phyloP scores from a whole-genome alignment of 805 yeast species.

The Candida pseudoglaebosa region DNA sequence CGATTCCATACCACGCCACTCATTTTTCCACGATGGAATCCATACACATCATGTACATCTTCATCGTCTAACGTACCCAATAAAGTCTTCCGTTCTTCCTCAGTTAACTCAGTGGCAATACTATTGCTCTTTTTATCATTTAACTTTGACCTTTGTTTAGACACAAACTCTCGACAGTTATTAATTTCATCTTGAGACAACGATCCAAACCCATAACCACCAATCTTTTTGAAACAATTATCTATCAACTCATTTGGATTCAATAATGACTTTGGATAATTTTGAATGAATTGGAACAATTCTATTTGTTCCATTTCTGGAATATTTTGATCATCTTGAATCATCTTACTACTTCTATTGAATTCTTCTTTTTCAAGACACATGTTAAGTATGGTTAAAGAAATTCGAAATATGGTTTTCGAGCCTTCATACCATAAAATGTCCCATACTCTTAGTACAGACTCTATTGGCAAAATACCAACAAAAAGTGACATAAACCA shows the following conservation, averaged over 20 bases:
- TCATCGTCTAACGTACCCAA: conserved; percentile 17
- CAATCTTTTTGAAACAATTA: conserved; percentile 68
- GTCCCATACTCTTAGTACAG: conserved; percentile 90
- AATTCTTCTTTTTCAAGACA: conserved; percentile 63
- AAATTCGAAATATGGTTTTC: conserved; percentile 75
- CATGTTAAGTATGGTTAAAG: conserved; percentile 73
- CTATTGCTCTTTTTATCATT: conserved; percentile 22
- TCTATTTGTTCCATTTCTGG: conserved; percentile 41
- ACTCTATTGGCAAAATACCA: conserved; percentile 84
- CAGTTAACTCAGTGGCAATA: conserved; percentile 33
- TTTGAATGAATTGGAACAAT: conserved; percentile 80
- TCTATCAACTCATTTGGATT: conserved; percentile 71
- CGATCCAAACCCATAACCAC: conserved; percentile 63
- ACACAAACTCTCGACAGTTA: conserved; percentile 74
- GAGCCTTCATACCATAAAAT: conserved; percentile 90
- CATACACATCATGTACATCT: conserved; percentile 41
- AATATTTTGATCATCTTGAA: conserved; percentile 13
- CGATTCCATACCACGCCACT: conserved; percentile 64
- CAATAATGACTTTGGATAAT: conserved; percentile 65
- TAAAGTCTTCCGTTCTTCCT: conserved; percentile 34
- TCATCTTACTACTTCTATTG: conserved; percentile 13
- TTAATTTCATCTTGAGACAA: conserved; percentile 79
- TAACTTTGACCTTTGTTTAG: conserved; percentile 50
- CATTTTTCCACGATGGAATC: conserved; percentile 41
- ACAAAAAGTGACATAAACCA: conserved; percentile 99